Base-by-base conservation (phyloP, 306 rosid genomes). In the Lathyrus oleraceus region DNA sequence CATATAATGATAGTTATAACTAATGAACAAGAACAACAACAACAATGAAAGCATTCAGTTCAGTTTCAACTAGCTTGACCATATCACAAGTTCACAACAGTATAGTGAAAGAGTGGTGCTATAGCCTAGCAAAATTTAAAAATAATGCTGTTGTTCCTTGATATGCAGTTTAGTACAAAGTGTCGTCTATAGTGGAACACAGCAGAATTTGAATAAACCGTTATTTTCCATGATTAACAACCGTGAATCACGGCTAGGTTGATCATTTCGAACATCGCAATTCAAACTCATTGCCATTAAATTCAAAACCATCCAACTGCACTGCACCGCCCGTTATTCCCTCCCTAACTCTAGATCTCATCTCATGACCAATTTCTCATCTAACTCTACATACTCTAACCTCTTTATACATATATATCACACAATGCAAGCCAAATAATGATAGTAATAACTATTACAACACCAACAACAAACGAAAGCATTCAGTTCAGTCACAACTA, bases 61-160 rank as follows among this genome's bases (percentile, higher is more conserved):
- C 30, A 14, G 43, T 65, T 53, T 84, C 42, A 71, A n/a, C 40
- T 23, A 67, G 58, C 30, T 60, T 35, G 14, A 58, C 21, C 60
- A 47, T 61, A 36, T 27, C 30, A 27, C 30, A 27, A 27, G 30
- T 27, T 36, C 40, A 36, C 40, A 36, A 36, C 10, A 36, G 0
- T 36, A 3, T 1, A 5, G 9, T 36, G 9, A 36, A 36, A 36
- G 8, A 36, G 40, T 0, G 40, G 10, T 36, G 40, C 40, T 36
- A 6, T 36, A 36, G 40, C 40, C 40, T 36, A 36, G 10, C 40
- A 3, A 9, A 36, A 8, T 36, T 36, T 36, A 4, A 36, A 36
- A 9, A 36, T 4, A 6, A 9, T 2, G 10, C 40, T 6, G 10
- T 36, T 36, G 40, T 36, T 36, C 10, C 40, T 36, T 36, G 40